These are phyloP conservation scores for Cytospora piceae DNA, from an alignment of 2,329 filamentous ascomycete species.

Conservation along the genomic window DNA sequence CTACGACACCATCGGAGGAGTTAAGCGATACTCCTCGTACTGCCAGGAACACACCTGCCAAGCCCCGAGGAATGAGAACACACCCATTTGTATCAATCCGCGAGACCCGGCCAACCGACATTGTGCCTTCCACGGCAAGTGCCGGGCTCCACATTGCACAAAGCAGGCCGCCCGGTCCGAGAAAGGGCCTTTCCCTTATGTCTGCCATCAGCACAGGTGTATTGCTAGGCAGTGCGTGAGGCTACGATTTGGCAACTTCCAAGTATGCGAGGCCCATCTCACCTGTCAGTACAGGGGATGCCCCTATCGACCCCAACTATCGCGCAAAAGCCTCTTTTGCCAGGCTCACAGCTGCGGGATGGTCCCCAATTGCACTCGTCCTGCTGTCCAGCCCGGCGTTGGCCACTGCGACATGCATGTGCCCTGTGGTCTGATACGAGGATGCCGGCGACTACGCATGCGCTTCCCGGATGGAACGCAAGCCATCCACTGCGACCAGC, in stretches of 20 bases:
- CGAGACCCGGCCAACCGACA: constrained; percentile 25
- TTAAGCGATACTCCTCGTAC: constrained; percentile 19
- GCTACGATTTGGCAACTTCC: constrained; percentile 1
- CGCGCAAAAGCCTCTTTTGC: constrained; percentile 19
- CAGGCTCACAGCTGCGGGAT: constrained; percentile 19
- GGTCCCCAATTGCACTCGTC: constrained; percentile 9
- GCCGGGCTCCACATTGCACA: constrained; percentile 15
- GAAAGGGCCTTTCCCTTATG: constrained; percentile 21
- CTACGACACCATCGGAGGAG: constrained; percentile 6
- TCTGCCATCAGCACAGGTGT: constrained; percentile 26
- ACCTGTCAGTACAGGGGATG: constrained; percentile 21
- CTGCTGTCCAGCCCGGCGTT: constrained; percentile 4
- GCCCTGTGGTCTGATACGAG: constrained; percentile 20
- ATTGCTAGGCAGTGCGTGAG: constrained; percentile 4
- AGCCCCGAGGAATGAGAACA: constrained; percentile 20
- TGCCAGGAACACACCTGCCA: constrained; percentile 29
- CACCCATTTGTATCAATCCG: constrained; percentile 28
- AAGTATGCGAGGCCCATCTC: constrained; percentile 23
- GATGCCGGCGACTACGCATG: constrained; percentile 17
- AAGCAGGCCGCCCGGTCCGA: constrained; percentile 14
- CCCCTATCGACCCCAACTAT: constrained; percentile 10
- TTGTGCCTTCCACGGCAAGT: constrained; percentile 28
- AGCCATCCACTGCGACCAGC: constrained; percentile 20
- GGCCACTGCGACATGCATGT: constrained; percentile 22
- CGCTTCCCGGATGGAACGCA: constrained; percentile 15